Conservation (phyloP, 2,329 filamentous ascomycete genomes). For the Fusarium miscanthi region DNA sequence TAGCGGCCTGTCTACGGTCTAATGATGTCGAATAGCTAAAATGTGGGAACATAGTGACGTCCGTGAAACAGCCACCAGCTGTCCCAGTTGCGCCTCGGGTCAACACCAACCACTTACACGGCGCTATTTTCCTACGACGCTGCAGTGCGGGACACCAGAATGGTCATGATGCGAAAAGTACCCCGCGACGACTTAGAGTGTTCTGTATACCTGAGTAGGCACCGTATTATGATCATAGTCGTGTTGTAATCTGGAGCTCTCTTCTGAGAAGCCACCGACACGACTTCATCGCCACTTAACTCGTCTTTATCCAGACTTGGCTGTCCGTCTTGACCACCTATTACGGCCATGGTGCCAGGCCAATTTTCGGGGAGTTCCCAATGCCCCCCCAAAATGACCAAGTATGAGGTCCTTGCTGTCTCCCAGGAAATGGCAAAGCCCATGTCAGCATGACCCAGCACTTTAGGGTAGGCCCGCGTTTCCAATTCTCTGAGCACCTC, state of each 20-base stretch:
- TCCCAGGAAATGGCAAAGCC: not conserved
- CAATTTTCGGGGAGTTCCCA: not conserved
- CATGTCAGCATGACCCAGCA: not conserved
- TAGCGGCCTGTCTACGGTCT: not conserved
- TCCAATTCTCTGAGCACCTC: not conserved
- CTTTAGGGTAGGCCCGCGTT: not conserved
- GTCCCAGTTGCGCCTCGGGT: not conserved
- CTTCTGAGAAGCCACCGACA: not conserved
- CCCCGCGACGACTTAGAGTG: not conserved
- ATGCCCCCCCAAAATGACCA: not conserved
- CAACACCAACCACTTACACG: not conserved
- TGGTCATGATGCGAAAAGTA: not conserved
- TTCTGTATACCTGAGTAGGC: not conserved
- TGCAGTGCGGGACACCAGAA: not conserved
- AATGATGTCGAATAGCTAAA: not conserved
- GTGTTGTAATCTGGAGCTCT: not conserved
- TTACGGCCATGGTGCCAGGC: not conserved
- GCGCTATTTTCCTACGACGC: not conserved
- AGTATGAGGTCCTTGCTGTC: not conserved
- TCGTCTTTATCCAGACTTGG: not conserved
- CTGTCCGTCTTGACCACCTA: not conserved
- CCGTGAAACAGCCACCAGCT: constrained; percentile 9
- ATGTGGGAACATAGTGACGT: constrained; percentile 32
- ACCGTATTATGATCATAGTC: not conserved
- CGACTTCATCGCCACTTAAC: not conserved